Conservation (phyloP, 352 stramenopile genomes). For the Pythium biforme region DNA sequence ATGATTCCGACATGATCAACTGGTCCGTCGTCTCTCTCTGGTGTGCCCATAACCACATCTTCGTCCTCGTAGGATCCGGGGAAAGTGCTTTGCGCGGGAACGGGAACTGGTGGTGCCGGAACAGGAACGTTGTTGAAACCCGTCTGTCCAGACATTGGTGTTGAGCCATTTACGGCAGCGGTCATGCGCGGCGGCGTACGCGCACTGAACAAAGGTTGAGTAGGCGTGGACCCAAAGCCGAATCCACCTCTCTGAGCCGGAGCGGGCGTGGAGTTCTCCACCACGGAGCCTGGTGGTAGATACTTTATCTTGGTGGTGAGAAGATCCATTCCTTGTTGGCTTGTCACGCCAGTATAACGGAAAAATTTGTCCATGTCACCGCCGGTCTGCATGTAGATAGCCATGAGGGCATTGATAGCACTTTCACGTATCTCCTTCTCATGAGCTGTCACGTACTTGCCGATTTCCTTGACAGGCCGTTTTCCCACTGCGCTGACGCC, state of each 20-base stretch:
- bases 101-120: conserved; percentile 1
- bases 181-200: conserved; percentile 27
- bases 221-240: conserved; percentile 22
- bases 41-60: conserved; percentile 56
- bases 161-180: conserved; percentile 12
- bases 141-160: conserved; percentile 34
- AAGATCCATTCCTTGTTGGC: conserved; percentile 81
- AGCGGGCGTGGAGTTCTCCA: conserved; percentile 16
- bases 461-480: conserved; percentile 76
- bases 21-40: conserved; percentile 28
- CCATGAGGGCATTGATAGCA: conserved; percentile 64
- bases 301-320: conserved; percentile 76
- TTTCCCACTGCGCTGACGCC: conserved; percentile 68
- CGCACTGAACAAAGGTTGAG: conserved; percentile 12
- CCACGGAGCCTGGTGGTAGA: conserved; percentile 45
- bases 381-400: conserved; percentile 68
- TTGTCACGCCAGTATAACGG: conserved; percentile 64
- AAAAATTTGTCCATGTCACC: conserved; percentile 79
- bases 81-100: background rate
- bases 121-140: conserved; percentile 28
- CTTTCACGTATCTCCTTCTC: conserved; percentile 86
- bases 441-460: conserved; percentile 70
- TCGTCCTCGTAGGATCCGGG: conserved; percentile 31
- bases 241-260: conserved; percentile 17
- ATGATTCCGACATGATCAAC: conserved; percentile 33